Percentiles rank a stretch among this genome's conserved stretches.
phyloP scores from a whole-genome alignment of 2,329 filamentous ascomycete species.

The Monosporascus sp. region DNA sequence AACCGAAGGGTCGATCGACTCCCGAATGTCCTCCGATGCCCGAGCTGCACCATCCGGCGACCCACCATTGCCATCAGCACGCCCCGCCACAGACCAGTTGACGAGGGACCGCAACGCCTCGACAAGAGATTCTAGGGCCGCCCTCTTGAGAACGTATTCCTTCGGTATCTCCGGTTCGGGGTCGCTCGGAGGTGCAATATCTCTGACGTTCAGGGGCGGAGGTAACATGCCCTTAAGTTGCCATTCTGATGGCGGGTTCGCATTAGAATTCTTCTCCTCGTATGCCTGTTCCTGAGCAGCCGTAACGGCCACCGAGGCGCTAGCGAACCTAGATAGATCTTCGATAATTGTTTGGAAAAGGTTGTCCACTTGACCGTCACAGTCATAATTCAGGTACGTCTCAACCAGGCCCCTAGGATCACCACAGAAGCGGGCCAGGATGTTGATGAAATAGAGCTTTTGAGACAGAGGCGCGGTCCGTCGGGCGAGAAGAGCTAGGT shows the following conservation, averaged over 20 bases:
- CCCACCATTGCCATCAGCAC: slow-evolving; percentile 55
- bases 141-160: slow-evolving; percentile 87
- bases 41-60: slow-evolving; percentile 45
- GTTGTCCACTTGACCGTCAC: slow-evolving; percentile 91
- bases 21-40: slow-evolving; percentile 53
- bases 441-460: slow-evolving; percentile 84
- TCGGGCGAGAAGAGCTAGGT: slow-evolving; percentile 84
- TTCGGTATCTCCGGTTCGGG: slow-evolving; percentile 69
- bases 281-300: slow-evolving; percentile 78
- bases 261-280: slow-evolving; percentile 67
- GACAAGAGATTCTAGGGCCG: slow-evolving; percentile 82
- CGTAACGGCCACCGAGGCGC: slow-evolving; percentile 68
- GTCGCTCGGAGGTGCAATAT: slow-evolving; percentile 57
- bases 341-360: slow-evolving; percentile 96
- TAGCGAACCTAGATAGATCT: slow-evolving; percentile 83
- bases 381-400: slow-evolving; percentile 97
- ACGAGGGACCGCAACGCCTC: slow-evolving; percentile 85
- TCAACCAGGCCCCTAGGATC: slow-evolving; percentile 89
- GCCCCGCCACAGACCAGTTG: slow-evolving; percentile 71
- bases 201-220: slow-evolving; percentile 76
- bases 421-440: slow-evolving; percentile 76
- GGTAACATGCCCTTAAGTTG: slow-evolving; percentile 80
- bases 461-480: slow-evolving; percentile 81
- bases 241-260: slow-evolving; percentile 66
- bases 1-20: slow-evolving; percentile 69